These are phyloP conservation scores for Termitomyces sp. DNA, from an alignment of 768 basidiomycete species.

Conservation along the genomic window DNA sequence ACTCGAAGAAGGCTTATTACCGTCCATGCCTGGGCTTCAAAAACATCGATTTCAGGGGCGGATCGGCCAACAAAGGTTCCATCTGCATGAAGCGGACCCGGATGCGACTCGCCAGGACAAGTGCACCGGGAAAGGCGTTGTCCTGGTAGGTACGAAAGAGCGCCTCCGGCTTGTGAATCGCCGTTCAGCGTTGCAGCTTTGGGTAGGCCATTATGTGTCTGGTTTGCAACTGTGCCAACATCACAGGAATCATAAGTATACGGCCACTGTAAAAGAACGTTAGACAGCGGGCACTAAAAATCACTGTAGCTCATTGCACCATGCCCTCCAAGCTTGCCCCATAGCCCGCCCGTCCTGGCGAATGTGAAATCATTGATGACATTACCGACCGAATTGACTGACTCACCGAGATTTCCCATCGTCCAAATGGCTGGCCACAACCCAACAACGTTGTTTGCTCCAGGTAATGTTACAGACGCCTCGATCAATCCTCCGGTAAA, in stretches of 20 bases:
- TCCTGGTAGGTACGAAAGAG: constrained; percentile 81
- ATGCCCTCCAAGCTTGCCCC: constrained; percentile 84
- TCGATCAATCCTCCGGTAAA: constrained; percentile 86
- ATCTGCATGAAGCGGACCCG: constrained; percentile 75
- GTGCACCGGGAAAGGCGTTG: constrained; percentile 88
- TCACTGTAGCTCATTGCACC: constrained; percentile 26
- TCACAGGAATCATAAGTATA: constrained; percentile 86
- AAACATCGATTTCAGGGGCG: constrained; percentile 88
- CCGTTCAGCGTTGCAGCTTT: constrained; percentile 55
- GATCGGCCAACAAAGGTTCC: constrained; percentile 77
- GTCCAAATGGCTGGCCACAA: constrained; percentile 82
- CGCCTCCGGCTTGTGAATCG: constrained; percentile 44
- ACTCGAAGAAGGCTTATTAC: not conserved
- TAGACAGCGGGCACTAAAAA: not conserved
- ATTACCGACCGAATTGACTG: not conserved
- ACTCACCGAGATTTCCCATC: constrained; percentile 70
- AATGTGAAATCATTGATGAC: not conserved
- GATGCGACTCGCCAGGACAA: constrained; percentile 80
- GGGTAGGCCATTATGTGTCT: constrained; percentile 67
- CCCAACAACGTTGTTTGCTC: constrained; percentile 55
- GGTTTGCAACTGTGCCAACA: constrained; percentile 88
- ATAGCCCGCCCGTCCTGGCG: constrained; percentile 73
- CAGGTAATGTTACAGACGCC: constrained; percentile 64
- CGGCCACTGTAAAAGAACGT: constrained; percentile 51
- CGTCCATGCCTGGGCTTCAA: constrained; percentile 67